A percentile compares a stretch with the other conserved stretches of the same genome.
Evolutionary conservation across 2,329 filamentous ascomycete species (phyloP).

Genomic region (Aureobasidium musti): DNA sequence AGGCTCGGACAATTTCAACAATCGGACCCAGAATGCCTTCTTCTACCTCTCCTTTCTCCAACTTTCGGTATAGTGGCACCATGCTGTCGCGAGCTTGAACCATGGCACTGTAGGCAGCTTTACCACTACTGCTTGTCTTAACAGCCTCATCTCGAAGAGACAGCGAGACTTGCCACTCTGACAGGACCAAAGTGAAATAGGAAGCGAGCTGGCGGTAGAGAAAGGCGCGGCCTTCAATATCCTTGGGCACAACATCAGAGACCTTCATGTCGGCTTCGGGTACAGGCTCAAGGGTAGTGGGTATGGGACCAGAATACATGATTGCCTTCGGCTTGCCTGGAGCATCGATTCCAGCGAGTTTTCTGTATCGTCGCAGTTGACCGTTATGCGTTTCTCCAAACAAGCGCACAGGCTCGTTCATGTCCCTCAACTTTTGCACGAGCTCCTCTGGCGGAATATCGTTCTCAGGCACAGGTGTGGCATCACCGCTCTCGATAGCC

Average conservation of each 20-base stretch:
- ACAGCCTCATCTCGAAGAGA: slow-evolving; percentile 58
- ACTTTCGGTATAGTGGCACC: slow-evolving; percentile 82
- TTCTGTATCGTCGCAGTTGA: slow-evolving; percentile 69
- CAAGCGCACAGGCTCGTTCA: slow-evolving; percentile 71
- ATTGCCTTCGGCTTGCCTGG: slow-evolving; percentile 36
- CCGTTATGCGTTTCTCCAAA: slow-evolving; percentile 79
- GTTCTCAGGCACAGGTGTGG: slow-evolving; percentile 37
- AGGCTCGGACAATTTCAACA: slow-evolving; percentile 86
- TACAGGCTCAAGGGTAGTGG: slow-evolving; percentile 77
- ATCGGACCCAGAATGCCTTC: slow-evolving; percentile 78
- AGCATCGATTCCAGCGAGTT: slow-evolving; percentile 47
- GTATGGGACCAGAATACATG: slow-evolving; percentile 75
- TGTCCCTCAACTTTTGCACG: slow-evolving; percentile 63
- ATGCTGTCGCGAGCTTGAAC: slow-evolving; percentile 84
- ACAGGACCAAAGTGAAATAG: slow-evolving; percentile 95
- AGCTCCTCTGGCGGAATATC: slow-evolving; percentile 74
- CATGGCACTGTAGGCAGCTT: slow-evolving; percentile 81
- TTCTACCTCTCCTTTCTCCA: slow-evolving; percentile 79
- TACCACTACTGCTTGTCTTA: slow-evolving; percentile 74
- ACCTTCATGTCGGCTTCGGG: slow-evolving; percentile 90
- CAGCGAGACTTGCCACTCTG: slow-evolving; percentile 81
- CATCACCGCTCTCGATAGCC: slow-evolving; percentile 46
- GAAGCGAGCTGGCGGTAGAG: slow-evolving; percentile 86
- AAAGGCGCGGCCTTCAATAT: slow-evolving; percentile 66
- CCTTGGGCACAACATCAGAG: slow-evolving; percentile 60